A percentile compares a stretch with the other conserved stretches of the same genome.
Conservation (phyloP, 371 early-diverging fungal genomes). For the Rozella allomycis region DNA sequence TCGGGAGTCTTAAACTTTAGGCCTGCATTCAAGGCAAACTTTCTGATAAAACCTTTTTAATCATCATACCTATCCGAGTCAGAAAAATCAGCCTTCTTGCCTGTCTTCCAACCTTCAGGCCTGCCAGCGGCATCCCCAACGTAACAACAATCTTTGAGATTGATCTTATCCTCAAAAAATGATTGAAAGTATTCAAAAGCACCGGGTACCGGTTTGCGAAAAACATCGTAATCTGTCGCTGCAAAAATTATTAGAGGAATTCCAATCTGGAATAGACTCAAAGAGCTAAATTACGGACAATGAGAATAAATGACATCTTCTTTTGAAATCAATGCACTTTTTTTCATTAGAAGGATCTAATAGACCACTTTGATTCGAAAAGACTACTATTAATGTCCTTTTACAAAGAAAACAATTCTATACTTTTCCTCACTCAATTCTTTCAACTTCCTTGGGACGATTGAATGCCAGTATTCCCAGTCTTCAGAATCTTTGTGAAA, state of each 20-base stretch:
- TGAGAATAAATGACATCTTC: too few species aligned
- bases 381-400: slow-evolving; percentile 19
- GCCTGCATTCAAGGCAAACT: slow-evolving; percentile 51
- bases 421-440: slow-evolving; percentile 36
- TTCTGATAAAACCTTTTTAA: slow-evolving; percentile 15
- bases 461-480: slow-evolving; percentile 45
- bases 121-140: slow-evolving; percentile 85
- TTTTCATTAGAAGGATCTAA: too few species aligned
- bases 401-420: slow-evolving; percentile 4
- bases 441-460: slow-evolving; percentile 27
- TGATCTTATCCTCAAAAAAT: slow-evolving; percentile 7
- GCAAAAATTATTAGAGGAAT: slow-evolving; percentile 36
- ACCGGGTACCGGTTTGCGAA: slow-evolving; percentile 74
- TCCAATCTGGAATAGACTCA: slow-evolving; percentile 12
- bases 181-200: neutral
- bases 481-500: slow-evolving; percentile 45
- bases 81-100: slow-evolving; percentile 42
- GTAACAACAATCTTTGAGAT: slow-evolving; percentile 35
- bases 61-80: slow-evolving; percentile 35
- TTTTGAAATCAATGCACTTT: too few species aligned
- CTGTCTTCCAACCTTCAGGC: slow-evolving; percentile 30
- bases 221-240: slow-evolving; percentile 37
- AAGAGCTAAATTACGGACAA: slow-evolving; percentile 4
- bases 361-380: slow-evolving; percentile 45
- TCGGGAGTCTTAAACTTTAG: slow-evolving; percentile 68